phyloP scores from a whole-genome alignment of 495 filamentous ascomycete genomes.

The Penicillium cataractarum region DNA sequence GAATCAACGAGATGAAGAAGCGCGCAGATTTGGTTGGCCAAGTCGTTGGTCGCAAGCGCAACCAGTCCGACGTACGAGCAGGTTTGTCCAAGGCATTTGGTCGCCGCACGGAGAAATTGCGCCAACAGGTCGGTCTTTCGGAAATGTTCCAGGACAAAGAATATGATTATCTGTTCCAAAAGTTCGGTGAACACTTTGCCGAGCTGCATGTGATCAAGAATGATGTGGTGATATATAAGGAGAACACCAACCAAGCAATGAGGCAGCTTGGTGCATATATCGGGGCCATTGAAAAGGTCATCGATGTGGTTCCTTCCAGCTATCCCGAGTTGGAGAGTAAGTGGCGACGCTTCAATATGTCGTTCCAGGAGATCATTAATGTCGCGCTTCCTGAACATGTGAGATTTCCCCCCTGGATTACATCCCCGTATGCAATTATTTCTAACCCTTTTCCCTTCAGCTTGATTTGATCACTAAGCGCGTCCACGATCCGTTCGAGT shows the following conservation, averaged over 20 bases:
- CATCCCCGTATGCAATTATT: slow-evolving; percentile 4
- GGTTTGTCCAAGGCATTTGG: slow-evolving; percentile 86
- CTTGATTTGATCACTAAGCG: slow-evolving; percentile 74
- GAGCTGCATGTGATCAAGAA: slow-evolving; percentile 86
- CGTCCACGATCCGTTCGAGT: slow-evolving; percentile 85
- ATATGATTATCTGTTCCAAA: slow-evolving; percentile 74
- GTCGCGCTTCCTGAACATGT: slow-evolving; percentile 85
- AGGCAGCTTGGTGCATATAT: slow-evolving; percentile 72
- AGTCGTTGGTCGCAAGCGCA: slow-evolving; percentile 82
- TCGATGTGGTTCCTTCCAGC: slow-evolving; percentile 62
- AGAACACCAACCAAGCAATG: slow-evolving; percentile 68
- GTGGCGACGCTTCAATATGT: slow-evolving; percentile 83
- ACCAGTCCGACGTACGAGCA: slow-evolving; percentile 83
- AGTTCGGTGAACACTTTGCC: slow-evolving; percentile 84
- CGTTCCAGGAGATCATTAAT: slow-evolving; percentile 78
- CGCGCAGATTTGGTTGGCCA: slow-evolving; percentile 87
- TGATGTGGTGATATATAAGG: slow-evolving; percentile 86
- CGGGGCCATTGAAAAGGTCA: slow-evolving; percentile 66
- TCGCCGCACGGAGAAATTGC: slow-evolving; percentile 77
- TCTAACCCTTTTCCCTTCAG: slow-evolving; percentile 44
- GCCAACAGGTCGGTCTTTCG: slow-evolving; percentile 67
- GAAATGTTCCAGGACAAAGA: slow-evolving; percentile 75
- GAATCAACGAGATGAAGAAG: slow-evolving; percentile 92
- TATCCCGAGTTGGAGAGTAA: slow-evolving; percentile 86
- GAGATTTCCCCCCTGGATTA: slow-evolving; percentile 42